Conservation (phyloP, 1,139 yeast genomes). For the Spathaspora sp. region DNA sequence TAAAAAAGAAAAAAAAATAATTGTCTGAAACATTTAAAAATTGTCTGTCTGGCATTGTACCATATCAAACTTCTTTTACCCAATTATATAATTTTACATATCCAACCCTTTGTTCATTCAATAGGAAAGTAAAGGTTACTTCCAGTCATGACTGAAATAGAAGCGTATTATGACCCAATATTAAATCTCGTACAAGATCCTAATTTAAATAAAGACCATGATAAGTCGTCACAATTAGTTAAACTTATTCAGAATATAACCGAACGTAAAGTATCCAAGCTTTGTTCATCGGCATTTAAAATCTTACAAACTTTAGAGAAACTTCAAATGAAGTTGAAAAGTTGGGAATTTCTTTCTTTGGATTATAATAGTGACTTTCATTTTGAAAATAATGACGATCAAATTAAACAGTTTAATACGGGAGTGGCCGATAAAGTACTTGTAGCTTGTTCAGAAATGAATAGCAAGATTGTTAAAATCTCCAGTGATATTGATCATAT, state of each 20-base stretch:
- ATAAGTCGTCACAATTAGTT: constrained; percentile 41
- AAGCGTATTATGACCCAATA: constrained; percentile 47
- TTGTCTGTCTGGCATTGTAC: neutral
- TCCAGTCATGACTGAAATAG: constrained; percentile 18
- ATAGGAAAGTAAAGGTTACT: neutral
- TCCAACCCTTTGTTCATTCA: neutral
- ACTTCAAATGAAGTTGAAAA: constrained; percentile 45
- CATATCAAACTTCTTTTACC: neutral
- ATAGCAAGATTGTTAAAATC: constrained; percentile 40
- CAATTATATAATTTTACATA: too few relatives aligned
- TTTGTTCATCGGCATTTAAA: constrained; percentile 50
- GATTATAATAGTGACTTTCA: constrained; percentile 49
- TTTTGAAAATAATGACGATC: constrained; percentile 29
- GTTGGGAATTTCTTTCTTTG: constrained; percentile 59
- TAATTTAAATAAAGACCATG: constrained; percentile 43
- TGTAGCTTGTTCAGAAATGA: constrained; percentile 47
- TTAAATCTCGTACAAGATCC: constrained; percentile 50
- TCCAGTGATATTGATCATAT: constrained; percentile 47
- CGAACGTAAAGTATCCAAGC: constrained; percentile 48
- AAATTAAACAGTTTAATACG: constrained; percentile 43
- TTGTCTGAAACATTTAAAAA: neutral
- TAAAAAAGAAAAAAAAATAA: neutral
- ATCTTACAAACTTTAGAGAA: constrained; percentile 52
- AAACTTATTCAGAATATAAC: constrained; percentile 41
- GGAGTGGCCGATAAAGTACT: constrained; percentile 51